Base-by-base conservation (phyloP, 2,329 filamentous ascomycete species). In the Microsporum ferrugineum region DNA sequence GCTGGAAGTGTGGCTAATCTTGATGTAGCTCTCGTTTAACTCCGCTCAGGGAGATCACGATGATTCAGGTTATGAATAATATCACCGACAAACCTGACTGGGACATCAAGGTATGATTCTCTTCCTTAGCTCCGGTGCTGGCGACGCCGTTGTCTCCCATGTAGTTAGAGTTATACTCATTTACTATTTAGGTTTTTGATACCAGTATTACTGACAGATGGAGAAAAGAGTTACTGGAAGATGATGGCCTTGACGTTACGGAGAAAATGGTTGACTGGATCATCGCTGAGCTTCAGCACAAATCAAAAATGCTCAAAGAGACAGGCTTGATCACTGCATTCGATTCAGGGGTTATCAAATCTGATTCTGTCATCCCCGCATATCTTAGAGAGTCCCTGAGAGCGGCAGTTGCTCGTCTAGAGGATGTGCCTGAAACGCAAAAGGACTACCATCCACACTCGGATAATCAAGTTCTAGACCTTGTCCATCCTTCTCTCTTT, bases 391-490 rank as follows among this genome's bases (percentile, higher is more conserved):
- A 77, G 0, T 70, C 71, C 0, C 74, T 88, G 2, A 75, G 71
- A 34, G 67, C 70, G 3, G 79, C 76, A 0, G 80, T 83, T 29
- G 68, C 70, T 0, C 71, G 70, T 0, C 71, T 89, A 0, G 81
- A 87, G 65, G 68, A 80, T 41, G 75, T 83, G 0, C 80, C 80
- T 0, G 79, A 81, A 3, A 58, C 72, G 0, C 57, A 75, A 38
- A 82, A 82, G 66, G 85, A 88, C 69, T 88, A 83, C 78, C 84
- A 87, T 69, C 85, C 84, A 0, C 75, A 78, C 1, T 83, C 80
- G 0, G 73, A 83, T 36, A 70, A 74, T 0, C 80, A 80, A 62
- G 84, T 88, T 0, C 77, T 86, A 0, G 80, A 88, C 67, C 72
- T 88, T 0, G 80, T 88, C 1, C 82, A 88, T 63, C 85, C 85